Evolutionary conservation across 306 rosid species (phyloP), one percentile per base, ranked within the genome.

Genomic region (Vigna mungo): DNA sequence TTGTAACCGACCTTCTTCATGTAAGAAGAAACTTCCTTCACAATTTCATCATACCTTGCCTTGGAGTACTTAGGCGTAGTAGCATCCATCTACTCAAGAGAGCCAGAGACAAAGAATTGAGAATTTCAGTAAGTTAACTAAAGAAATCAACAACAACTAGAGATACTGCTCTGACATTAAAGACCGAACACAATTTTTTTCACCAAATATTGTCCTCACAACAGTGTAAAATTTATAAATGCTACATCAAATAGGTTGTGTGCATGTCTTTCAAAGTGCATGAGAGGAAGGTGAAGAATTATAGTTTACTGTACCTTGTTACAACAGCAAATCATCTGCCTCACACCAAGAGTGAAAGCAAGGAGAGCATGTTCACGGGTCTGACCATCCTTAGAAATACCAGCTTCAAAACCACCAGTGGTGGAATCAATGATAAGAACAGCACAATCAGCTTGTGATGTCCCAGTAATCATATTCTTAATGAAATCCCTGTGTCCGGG

Each of bases 341-440:
- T 93, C 21, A 93, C 98, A 69, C 98, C 98, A 68, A 93, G 98
- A 12, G 98, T 93, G 83, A 93, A 93, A 25, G 98, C 98, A 71
- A 93, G 96, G 2, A 93, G 95, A 5, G 98, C 96, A 34, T 93
- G 98, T 41, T 93, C 98, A 84, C 98, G 98, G 10, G 98, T 93
- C 86, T 93, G 98, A 3, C 98, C 98, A 56, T 93, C 98, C 93
- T 93, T 93, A 3, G 98, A 93, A 56, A 93, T 93, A 52, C 98
- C 98, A 60, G 97, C 98, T 77, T 91, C 96, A 73, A 93, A 93
- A 80, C 98, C 98, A 70, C 98, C 98, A 48, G 98, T 90, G 1
- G 98, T 93, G 47, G 98, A 93, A 81, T 93, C 98, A 4, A 93
- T 93, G 34, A 93, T 90, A 18, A 93, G 98, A 58, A 93, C 96